Evolutionary conservation across 2,329 filamentous ascomycete species (phyloP), one percentile per base, ranked within the genome.

Genomic region (Hymenoscyphus fructigenus): DNA sequence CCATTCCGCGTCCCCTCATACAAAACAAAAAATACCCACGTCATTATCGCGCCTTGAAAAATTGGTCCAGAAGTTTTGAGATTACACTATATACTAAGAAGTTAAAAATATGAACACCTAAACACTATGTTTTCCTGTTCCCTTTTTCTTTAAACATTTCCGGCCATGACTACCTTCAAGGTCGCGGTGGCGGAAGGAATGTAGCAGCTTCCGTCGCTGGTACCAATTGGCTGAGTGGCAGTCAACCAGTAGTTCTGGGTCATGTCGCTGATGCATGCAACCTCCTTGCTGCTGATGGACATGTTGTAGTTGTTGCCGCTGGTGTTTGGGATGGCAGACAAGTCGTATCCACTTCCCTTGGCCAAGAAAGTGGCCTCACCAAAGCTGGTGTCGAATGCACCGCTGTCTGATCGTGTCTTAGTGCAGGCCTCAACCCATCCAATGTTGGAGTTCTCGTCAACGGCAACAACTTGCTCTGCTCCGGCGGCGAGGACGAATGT

Each of bases 241-340:
- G 69, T 71, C 57, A 72, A 63, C 74, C 74, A 75, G 60, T 62
- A 69, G 68, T 75, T 75, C 61, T 75, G 63, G 57, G 67, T 71
- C 32, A 58, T 66, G 50, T 68, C 66, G 59, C 71, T 73, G 20
- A 63, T 69, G 62, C 74, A 75, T 0, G 65, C 38, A 28, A 68
- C 69, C 64, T 75, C 73, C 3, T 10, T 17, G 56, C 65, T 67
- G 38, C 55, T 69, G 64, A 75, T 75, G n/a, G 67, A 65, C 74
- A 75, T 75, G 59, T 70, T 63, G 44, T 75, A 75, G 59, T 66
- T 69, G 63, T 73, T 75, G 20, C 67, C 67, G 15, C 56, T 47
- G 1, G 68, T n/a, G 67, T 74, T 75, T 64, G 70, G 66, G 65
- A 75, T 75, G 38, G 72, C 72, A 7, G 74, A 75, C 26, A 74